Percentiles rank a stretch among this genome's conserved stretches.
Conservation (phyloP, 768 basidiomycete species). For the Goffeauzyma gilvescens region DNA sequence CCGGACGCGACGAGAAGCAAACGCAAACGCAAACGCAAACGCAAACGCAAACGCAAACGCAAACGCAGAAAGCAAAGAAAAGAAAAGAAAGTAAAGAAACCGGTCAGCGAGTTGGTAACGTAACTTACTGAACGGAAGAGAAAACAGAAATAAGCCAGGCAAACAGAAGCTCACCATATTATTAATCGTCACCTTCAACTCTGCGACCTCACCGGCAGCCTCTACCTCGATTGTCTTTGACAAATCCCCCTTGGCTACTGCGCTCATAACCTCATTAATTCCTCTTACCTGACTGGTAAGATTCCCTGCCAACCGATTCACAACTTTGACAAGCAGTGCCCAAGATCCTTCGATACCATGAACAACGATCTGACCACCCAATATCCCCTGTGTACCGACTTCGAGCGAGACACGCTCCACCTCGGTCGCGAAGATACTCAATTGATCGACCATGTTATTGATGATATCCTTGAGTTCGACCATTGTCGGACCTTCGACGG, state of each 20-base stretch:
- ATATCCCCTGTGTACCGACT: constrained; percentile 37
- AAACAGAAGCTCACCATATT: constrained; percentile 78
- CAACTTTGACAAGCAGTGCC: constrained; percentile 72
- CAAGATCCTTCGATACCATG: constrained; percentile 86
- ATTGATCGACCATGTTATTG: constrained; percentile 46
- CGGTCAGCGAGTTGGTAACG: no score
- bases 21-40: not conserved
- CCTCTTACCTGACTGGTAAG: constrained; percentile 53
- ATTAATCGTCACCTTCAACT: constrained; percentile 74
- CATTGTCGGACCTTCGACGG: constrained; percentile 61
- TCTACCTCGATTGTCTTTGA: constrained; percentile 72
- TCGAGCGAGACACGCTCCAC: constrained; percentile 53
- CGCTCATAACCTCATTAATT: constrained; percentile 88
- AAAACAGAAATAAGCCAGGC: no score
- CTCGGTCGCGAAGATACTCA: constrained; percentile 78
- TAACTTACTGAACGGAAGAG: no score
- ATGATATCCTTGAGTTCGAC: constrained; percentile 57
- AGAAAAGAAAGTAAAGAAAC: no score
- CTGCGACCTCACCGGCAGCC: constrained; percentile 84
- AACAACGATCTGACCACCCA: constrained; percentile 78
- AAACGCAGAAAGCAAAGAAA: no score
- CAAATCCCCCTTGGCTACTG: constrained; percentile 73
- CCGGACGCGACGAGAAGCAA: no score
- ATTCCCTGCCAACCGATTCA: constrained; percentile 43
- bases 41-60: constrained; percentile 1